Base-by-base conservation (phyloP, 169 alveolate genomes). In the Plasmodium cynomolgi region DNA sequence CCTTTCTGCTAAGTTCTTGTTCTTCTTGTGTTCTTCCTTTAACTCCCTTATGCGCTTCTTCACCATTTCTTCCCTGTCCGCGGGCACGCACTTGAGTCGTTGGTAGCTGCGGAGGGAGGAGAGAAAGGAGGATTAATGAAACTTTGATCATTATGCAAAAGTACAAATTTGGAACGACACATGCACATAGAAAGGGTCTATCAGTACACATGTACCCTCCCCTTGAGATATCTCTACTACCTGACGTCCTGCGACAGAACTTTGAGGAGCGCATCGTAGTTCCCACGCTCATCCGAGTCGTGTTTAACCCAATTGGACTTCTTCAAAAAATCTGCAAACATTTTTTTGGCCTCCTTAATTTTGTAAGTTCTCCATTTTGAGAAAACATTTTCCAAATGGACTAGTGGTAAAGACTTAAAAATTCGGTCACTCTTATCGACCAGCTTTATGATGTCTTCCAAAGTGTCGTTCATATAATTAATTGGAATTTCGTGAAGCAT, bases 31-130 rank as follows among this genome's bases (percentile, higher is more conserved):
- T 23, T 41, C 81, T n/a, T 13, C 29, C 44, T 81, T 81, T 31
- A 50, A 58, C 71, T 95, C 95, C 93, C 90, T 79, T 41, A 95
- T 54, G 77, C 97, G 84, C 33, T 56, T 82, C 82, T 84, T 58
- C 58, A 95, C 86, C 11, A 95, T 95, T 50, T 34, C 31, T 58
- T 95, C 97, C 37, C 97, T 92, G 50, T 90, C 96, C 20, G 47
- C 84, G 71, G 96, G 93, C 29, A 95, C 83, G 31, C 93, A 73
- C 41, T 92, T 95, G 92, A 95, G 56, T n/a, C 95, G 41, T 23
- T 80, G 95, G 84, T 95, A 95, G 92, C 97, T 95, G 81, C 41
- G 31, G 15, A 3, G 44, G 23, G 47, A 5, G 17, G 54, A 5
- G 33, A 54, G 39, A 47, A 47, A 11, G 5, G n/a, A 0, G 58